A percentile compares a stretch with the other conserved stretches of the same genome.
These are phyloP conservation scores for Neocallimastix lanati DNA, from an alignment of 192 early-diverging fungal species.

Conservation along the genomic window DNA sequence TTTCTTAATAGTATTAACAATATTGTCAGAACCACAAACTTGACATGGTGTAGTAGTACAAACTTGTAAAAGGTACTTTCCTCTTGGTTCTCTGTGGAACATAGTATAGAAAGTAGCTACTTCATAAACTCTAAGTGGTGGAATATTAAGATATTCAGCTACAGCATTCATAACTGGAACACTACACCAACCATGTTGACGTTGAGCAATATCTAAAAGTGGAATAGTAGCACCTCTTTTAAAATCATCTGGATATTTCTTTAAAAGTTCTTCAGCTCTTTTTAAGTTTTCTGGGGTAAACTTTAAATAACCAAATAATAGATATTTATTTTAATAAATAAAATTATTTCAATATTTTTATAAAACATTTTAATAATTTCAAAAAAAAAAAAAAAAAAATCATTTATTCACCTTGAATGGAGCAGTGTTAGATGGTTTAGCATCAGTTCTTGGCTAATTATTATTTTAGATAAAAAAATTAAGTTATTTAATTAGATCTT, in stretches of 20 bases:
- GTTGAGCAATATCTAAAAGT: slow-evolving; percentile 74
- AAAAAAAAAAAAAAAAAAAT: too few relatives aligned
- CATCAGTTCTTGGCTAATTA: neutral
- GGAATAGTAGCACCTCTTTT: neutral
- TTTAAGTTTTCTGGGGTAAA: slow-evolving; percentile 61
- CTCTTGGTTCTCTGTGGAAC: slow-evolving; percentile 96
- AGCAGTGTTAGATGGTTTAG: neutral
- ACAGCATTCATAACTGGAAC: slow-evolving; percentile 94
- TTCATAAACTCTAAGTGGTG: slow-evolving; percentile 98
- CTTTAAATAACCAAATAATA: neutral
- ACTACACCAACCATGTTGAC: slow-evolving; percentile 86
- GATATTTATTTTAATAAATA: too few relatives aligned
- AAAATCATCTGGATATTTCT: slow-evolving; percentile 55
- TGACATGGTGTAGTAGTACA: slow-evolving; percentile 98
- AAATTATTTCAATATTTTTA: too few relatives aligned
- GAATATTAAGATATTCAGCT: slow-evolving; percentile 80
- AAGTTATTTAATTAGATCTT: too few relatives aligned
- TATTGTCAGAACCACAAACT: slow-evolving; percentile 80
- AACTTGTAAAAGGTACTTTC: slow-evolving; percentile 96
- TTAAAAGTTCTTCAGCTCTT: slow-evolving; percentile 68
- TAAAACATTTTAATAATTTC: too few relatives aligned
- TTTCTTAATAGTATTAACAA: slow-evolving; percentile 70
- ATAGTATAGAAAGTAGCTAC: slow-evolving; percentile 99
- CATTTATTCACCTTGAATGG: neutral
- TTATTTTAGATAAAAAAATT: too few relatives aligned